These are phyloP conservation scores for Wickerhamomyces xylosicus DNA, from an alignment of 805 yeast genomes.

Conservation along the genomic window DNA sequence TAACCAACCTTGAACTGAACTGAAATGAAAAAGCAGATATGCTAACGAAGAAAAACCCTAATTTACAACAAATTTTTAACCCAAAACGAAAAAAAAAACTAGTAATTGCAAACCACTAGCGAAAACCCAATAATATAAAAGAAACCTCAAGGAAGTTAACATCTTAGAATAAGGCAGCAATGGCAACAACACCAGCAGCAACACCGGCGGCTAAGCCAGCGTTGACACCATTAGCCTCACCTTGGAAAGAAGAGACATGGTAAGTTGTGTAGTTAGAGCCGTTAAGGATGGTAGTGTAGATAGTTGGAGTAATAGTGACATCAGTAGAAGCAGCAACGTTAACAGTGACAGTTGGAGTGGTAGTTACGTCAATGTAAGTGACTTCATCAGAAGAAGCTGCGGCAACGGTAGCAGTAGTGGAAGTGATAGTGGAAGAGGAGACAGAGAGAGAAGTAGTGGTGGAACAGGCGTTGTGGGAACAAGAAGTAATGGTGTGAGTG, in stretches of 20 bases:
- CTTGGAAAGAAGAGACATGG: conserved; percentile 13
- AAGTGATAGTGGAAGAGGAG: conserved; percentile 1
- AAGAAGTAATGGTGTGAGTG: conserved; percentile 19
- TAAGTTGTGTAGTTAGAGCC: conserved; percentile 8
- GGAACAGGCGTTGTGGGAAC: conserved; percentile 14
- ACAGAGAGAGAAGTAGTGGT: conserved; percentile 6
- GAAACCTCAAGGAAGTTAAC: background rate
- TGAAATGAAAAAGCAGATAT: too few relatives aligned
- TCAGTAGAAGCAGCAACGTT: conserved; percentile 36
- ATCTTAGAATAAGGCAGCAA: conserved; percentile 18
- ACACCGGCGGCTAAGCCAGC: conserved; percentile 11
- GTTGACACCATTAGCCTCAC: conserved; percentile 10
- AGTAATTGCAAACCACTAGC: conserved; percentile 2
- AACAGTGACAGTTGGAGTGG: conserved; percentile 25
- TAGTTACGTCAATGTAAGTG: conserved; percentile 28
- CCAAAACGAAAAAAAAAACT: background rate
- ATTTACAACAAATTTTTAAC: too few relatives aligned
- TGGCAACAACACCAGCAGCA: conserved; percentile 20
- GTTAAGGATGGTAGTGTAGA: conserved; percentile 22
- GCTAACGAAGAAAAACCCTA: too few relatives aligned
- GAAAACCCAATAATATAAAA: background rate
- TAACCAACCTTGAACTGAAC: too few relatives aligned
- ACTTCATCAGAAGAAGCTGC: conserved; percentile 30
- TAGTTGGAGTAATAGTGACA: conserved; percentile 26
- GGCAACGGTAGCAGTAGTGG: conserved; percentile 21